These are phyloP conservation scores for Irpex sp. DNA, from an alignment of 1,284 basidiomycete species.

Conservation along the genomic window DNA sequence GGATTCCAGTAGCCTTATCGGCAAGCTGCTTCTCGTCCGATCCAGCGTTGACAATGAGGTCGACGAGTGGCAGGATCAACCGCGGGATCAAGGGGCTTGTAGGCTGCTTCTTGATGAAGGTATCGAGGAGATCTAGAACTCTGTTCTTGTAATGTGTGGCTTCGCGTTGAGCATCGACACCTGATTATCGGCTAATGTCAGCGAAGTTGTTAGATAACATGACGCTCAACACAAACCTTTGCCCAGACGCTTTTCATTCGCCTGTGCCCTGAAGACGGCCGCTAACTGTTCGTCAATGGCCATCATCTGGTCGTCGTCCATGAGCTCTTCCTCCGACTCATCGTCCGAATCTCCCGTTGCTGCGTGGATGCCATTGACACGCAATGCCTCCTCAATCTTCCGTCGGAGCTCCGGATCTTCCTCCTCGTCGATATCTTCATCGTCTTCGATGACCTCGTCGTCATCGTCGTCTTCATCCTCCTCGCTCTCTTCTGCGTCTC, in stretches of 20 bases:
- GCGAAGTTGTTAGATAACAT: not conserved
- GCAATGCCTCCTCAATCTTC: conserved; percentile 77
- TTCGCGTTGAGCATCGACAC: conserved; percentile 69
- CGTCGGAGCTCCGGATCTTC: conserved; percentile 69
- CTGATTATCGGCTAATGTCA: conserved; percentile 27
- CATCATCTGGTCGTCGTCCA: conserved; percentile 99
- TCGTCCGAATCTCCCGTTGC: conserved; percentile 44
- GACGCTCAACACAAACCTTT: conserved; percentile 48
- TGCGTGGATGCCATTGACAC: conserved; percentile 67
- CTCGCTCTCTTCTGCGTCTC: conserved; percentile 36
- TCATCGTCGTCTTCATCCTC: conserved; percentile 34
- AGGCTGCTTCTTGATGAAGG: conserved; percentile 75
- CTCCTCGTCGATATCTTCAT: conserved; percentile 44
- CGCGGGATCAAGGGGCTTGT: conserved; percentile 63
- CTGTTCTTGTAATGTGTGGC: conserved; percentile 94
- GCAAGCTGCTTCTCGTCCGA: conserved; percentile 82
- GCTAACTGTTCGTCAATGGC: conserved; percentile 92
- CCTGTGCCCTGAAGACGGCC: conserved; percentile 77
- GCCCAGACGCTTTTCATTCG: conserved; percentile 56
- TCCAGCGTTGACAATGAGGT: conserved; percentile 62
- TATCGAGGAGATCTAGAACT: conserved; percentile 88
- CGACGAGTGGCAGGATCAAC: conserved; percentile 74
- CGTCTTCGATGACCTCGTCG: conserved; percentile 48
- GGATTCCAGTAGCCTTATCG: conserved; percentile 80
- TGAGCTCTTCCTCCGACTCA: conserved; percentile 61